Evolutionary conservation across 352 stramenopile species (phyloP), one percentile per base, ranked within the genome.

Genomic region (Achlya hypogyna): DNA sequence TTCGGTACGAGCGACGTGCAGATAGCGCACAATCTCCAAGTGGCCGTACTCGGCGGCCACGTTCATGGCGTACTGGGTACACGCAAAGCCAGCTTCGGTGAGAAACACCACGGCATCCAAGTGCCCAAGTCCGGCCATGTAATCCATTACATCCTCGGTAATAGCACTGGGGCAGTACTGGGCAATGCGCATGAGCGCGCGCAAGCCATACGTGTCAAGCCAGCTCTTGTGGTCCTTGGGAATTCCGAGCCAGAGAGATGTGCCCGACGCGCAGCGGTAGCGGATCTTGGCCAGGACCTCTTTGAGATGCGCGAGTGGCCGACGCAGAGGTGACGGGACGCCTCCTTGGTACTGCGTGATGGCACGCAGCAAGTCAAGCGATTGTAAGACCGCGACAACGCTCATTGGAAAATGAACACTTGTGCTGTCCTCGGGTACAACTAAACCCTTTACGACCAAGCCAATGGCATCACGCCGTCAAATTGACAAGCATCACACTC

Each of bases 81-180:
- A 69, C 0, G 66, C 34, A 18, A 51, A 56, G 5, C 16, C n/a
- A 22, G 62, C 22, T 1, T 27, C 35, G 28, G 73, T 40, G 18
- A 74, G 49, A 34, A 51, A 73, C n/a, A 56, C 22, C 54, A 73
- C 23, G 14, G 71, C 40, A 6, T 70, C 32, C 16, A 73, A n/a
- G 31, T 73, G 66, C 16, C 65, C 70, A 9, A 67, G 56, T 23
- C 22, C 43, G 28, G 56, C 67, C 16, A 63, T 65, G 6, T 62
- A 65, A 31, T 73, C 51, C 49, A 73, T n/a, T 1, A 45, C 38
- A 9, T 45, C 38, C n/a, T 45, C 38, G 6, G 14, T 45, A 10
- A 45, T 18, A 10, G 38, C 38, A 18, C 38, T 3, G 2, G 38
- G 38, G 38, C 38, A 45, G 38, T 45, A 18, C 12, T 18, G 38